Conservation (phyloP, 2,329 filamentous ascomycete species). For the Verticillium albo-atrum region DNA sequence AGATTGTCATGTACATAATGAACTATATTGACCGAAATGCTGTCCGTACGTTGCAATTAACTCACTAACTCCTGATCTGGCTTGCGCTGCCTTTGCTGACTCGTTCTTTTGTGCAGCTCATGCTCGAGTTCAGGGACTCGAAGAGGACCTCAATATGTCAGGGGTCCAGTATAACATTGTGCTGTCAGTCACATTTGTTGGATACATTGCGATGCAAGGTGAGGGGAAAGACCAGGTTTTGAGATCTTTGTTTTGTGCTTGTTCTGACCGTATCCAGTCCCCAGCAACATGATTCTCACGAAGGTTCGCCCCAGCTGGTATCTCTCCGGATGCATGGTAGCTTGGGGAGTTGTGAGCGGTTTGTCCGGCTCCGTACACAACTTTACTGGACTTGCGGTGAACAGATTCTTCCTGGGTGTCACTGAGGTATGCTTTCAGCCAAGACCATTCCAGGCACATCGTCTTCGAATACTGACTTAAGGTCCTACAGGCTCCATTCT, state of each 20-base stretch:
- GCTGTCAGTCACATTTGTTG: constrained; percentile 27
- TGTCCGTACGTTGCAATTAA: constrained; percentile 5
- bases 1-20: constrained; percentile 52
- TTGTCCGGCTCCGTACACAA: constrained; percentile 13
- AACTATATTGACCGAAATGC: constrained; percentile 48
- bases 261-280: constrained; percentile 24
- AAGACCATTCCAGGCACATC: neutral
- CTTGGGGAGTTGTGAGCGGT: constrained; percentile 20
- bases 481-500: constrained; percentile 8
- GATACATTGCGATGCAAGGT: constrained; percentile 19
- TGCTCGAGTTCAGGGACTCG: constrained; percentile 39
- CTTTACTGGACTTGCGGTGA: constrained; percentile 12
- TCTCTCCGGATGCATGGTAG: constrained; percentile 16
- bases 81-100: too few species aligned
- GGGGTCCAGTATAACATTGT: constrained; percentile 31
- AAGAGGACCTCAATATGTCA: constrained; percentile 33
- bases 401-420: constrained; percentile 16
- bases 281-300: constrained; percentile 40
- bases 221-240: constrained; percentile 19
- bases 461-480: neutral
- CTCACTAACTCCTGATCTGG: too few species aligned
- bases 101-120: constrained; percentile 7
- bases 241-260: neutral
- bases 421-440: constrained; percentile 8
- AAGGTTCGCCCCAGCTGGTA: constrained; percentile 39